Conservation (phyloP, 2,329 filamentous ascomycete genomes). For the Leptographium wingfieldii region DNA sequence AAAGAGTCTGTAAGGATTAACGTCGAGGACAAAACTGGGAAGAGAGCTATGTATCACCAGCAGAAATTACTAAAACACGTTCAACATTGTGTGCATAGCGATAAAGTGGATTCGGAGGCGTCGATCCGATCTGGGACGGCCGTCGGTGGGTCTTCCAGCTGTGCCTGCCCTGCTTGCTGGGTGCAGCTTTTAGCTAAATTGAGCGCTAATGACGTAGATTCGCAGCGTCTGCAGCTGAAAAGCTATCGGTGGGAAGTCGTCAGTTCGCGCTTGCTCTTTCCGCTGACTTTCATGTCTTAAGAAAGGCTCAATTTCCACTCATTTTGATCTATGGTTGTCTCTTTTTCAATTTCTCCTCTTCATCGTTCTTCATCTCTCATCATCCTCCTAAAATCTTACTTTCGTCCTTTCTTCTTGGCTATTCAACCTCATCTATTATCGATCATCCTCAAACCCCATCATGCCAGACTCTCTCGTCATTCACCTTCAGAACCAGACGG, state of each 20-base stretch:
- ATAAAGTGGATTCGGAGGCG: not conserved
- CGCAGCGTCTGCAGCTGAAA: not conserved
- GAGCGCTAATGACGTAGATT: not conserved
- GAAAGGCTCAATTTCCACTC: too few relatives aligned
- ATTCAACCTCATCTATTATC: not conserved
- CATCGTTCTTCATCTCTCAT: not conserved
- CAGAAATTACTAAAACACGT: not conserved
- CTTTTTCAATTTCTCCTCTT: not conserved
- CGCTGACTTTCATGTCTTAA: slow-evolving; percentile 1
- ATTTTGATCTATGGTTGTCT: not conserved
- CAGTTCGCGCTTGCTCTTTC: not conserved
- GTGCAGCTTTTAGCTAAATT: not conserved
- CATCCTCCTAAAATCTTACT: too few relatives aligned
- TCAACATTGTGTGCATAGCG: not conserved
- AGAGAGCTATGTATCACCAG: not conserved
- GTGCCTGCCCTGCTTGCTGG: not conserved
- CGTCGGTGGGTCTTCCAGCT: not conserved
- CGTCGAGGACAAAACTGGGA: not conserved
- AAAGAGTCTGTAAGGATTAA: not conserved
- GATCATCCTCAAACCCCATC: not conserved
- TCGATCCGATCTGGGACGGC: not conserved
- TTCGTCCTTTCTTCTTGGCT: not conserved
- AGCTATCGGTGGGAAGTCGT: not conserved
- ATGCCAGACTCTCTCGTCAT: slow-evolving; percentile 37
- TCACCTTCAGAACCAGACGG: slow-evolving; percentile 42